Conservation (phyloP, 2,329 filamentous ascomycete species). For the Sphaerulina musiva region DNA sequence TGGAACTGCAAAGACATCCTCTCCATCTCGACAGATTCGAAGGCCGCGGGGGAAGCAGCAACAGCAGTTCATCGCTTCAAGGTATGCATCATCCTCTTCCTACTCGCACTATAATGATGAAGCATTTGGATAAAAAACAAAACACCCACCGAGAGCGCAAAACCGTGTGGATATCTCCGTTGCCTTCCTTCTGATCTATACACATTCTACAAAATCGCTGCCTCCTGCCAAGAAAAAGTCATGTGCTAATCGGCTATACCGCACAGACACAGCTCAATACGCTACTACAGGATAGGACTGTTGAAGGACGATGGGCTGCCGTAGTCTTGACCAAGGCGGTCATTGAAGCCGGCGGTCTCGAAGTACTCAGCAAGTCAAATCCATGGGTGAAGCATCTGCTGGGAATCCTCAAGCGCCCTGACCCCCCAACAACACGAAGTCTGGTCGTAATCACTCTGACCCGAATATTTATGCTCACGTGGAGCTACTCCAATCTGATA, state of each 20-base stretch:
- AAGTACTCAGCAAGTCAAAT: slow-evolving; percentile 64
- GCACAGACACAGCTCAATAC: slow-evolving; percentile 60
- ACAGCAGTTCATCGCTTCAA: slow-evolving; percentile 76
- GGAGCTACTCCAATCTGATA: slow-evolving; percentile 73
- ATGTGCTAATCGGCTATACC: not conserved
- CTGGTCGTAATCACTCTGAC: slow-evolving; percentile 70
- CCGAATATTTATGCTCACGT: slow-evolving; percentile 75
- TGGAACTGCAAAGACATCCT: slow-evolving; percentile 54
- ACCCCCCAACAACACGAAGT: slow-evolving; percentile 67
- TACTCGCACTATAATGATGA: slow-evolving; percentile 63
- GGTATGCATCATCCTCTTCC: slow-evolving; percentile 6
- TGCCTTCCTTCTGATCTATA: slow-evolving; percentile 95
- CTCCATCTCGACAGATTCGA: slow-evolving; percentile 52
- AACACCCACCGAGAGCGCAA: slow-evolving; percentile 88
- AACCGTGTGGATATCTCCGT: slow-evolving; percentile 85
- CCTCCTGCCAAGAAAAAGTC: not conserved
- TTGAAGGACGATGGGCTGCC: slow-evolving; percentile 70
- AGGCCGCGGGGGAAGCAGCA: slow-evolving; percentile 56
- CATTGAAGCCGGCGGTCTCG: slow-evolving; percentile 78
- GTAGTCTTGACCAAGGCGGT: slow-evolving; percentile 72
- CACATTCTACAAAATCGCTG: not conserved
- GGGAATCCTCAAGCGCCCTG: slow-evolving; percentile 70
- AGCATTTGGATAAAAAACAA: slow-evolving; percentile 94
- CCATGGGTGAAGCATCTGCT: slow-evolving; percentile 74
- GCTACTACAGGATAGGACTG: slow-evolving; percentile 67